Base-by-base conservation (phyloP, 2,329 filamentous ascomycete species). In the Sphaceloma murrayae region DNA sequence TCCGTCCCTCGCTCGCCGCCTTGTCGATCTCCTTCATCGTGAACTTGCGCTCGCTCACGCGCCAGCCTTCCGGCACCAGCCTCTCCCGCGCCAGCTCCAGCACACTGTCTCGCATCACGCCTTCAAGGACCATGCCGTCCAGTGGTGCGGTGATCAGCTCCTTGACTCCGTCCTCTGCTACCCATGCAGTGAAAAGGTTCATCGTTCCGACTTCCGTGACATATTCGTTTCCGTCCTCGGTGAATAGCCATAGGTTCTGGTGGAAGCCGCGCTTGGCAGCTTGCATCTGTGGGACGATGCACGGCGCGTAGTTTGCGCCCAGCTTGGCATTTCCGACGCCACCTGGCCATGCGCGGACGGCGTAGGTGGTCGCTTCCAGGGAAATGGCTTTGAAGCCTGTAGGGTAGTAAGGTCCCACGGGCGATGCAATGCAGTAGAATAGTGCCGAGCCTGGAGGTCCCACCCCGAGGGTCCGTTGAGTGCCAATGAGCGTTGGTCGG, bases 281-380 rank as follows among this genome's bases (percentile, higher is more conserved):
- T 66, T 94, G 78, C 57, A 91, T 77, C 68, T 98, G 91, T 13
- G 91, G 91, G n/a, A 96, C 72, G 57, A 98, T 89, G 70, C 91
- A 96, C 4, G 91, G 91, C n/a, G 91, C 91, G 64, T 98, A 98
- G 75, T 98, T 98, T 58, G 89, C 91, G 50, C 91, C 91, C 24
- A 98, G 79, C 72, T 98, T 98, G 78, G 91, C 94, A 71, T 96
- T 87, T 56, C 91, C 91, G 22, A 95, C 89, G 61, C 91, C 91
- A 49, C 91, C 91, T 34, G 91, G 91, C 91, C 91, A 98, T 46
- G 91, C 91, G 53, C 91, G 86, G 50, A 95, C 87, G 45, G 89
- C 89, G 64, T 95, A 94, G 67, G 94, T 84, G 43, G 91, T 96
- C 18, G 91, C 91, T 69, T 96, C 91, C 45, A 98, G 75, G 1